Evolutionary conservation across 768 basidiomycete genomes (phyloP).

Genomic region (Termitomyces sp.): DNA sequence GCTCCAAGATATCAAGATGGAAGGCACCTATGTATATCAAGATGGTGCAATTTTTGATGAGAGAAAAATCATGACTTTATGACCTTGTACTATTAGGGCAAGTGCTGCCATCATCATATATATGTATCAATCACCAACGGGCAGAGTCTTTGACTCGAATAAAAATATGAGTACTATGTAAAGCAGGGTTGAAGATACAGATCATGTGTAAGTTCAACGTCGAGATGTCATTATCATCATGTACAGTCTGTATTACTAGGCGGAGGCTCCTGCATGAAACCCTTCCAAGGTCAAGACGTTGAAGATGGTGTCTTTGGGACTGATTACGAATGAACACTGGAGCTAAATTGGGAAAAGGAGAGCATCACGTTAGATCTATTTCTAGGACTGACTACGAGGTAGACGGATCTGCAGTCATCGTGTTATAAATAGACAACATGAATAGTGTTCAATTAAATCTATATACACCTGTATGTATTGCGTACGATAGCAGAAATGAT

Average conservation of each 20-base stretch:
- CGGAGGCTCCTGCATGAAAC: not conserved
- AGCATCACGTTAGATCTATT: not conserved
- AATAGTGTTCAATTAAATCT: not conserved
- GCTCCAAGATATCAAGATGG: not conserved
- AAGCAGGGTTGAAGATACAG: not conserved
- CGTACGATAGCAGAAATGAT: not conserved
- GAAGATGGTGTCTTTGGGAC: not conserved
- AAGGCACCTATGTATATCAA: not conserved
- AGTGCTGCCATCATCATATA: not conserved
- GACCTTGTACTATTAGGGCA: not conserved
- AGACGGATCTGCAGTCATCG: not conserved
- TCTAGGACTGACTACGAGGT: not conserved
- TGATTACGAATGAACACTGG: not conserved
- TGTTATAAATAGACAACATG: not conserved
- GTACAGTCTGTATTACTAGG: too few species aligned
- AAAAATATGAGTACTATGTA: not conserved
- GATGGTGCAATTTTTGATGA: not conserved
- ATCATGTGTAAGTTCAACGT: not conserved
- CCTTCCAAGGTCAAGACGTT: not conserved
- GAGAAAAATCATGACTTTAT: not conserved
- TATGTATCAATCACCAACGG: not conserved
- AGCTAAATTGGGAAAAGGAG: not conserved
- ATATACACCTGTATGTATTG: not conserved
- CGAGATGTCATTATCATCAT: not conserved
- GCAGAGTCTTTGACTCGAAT: not conserved